A percentile compares a stretch with the other conserved stretches of the same genome.
Conservation (phyloP, 495 filamentous ascomycete genomes). For the Tuber microsphaerosporum region DNA sequence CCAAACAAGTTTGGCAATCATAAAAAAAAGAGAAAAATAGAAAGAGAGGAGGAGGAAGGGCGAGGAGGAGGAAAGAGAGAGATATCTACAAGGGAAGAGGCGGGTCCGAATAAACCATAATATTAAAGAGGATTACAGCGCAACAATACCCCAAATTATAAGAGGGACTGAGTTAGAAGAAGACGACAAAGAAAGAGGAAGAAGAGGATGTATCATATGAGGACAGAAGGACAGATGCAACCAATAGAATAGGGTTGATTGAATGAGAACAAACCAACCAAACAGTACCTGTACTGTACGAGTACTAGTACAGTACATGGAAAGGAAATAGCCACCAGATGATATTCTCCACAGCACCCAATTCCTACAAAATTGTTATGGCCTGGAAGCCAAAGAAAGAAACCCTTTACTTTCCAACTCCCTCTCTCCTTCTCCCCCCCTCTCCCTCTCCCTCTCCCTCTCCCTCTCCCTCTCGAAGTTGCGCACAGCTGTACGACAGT, state of each 20-base stretch:
- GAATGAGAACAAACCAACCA: background rate
- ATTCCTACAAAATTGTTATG: background rate
- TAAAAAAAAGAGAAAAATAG: background rate
- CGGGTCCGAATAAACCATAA: background rate
- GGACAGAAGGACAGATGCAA: background rate
- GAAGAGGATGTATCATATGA: background rate
- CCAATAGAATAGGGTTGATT: background rate
- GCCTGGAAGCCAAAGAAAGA: background rate
- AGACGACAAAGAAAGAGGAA: background rate
- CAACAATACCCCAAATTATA: background rate
- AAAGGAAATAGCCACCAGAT: background rate
- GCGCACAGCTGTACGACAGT: background rate
- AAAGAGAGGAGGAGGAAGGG: conserved; percentile 1
- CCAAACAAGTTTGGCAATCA: background rate
- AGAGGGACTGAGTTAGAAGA: background rate
- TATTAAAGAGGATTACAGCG: background rate
- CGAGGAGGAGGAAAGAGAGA: background rate
- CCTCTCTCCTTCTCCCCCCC: background rate
- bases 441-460: background rate
- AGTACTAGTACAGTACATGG: background rate
- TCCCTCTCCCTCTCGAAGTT: background rate
- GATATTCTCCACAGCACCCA: background rate
- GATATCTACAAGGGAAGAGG: background rate
- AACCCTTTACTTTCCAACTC: background rate
- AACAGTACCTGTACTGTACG: too few species aligned